Base-by-base conservation (phyloP, 345 rosid species). In the Bruguiera parviflora region DNA sequence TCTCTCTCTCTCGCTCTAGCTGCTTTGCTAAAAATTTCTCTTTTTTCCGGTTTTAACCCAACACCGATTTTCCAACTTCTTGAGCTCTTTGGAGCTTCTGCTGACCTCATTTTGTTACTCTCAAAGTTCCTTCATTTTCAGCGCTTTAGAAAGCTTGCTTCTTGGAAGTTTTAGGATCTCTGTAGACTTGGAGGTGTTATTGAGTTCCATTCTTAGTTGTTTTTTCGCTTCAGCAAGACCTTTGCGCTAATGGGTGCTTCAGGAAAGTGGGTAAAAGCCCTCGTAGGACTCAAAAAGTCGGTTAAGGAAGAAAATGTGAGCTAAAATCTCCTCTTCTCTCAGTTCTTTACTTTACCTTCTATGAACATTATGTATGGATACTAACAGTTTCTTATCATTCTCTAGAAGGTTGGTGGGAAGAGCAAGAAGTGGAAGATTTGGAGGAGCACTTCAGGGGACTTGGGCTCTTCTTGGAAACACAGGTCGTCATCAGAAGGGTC, bases 181-280 rank as follows among this genome's bases (percentile, higher is more conserved):
- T 19, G 3, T 19, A 52, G 5, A n/a, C 4, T 6, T 55, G 21
- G 25, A 60, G 39, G 39, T 51, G 11, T 11, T 21, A 21, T 57
- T 51, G 60, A 6, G 20, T 27, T 28, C 63, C 7, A 47, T 63
- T 7, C 25, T 60, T 58, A 47, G 33, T 63, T 25, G 43, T 10
- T 18, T 32, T 60, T 39, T 27, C 0, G 29, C 28, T 19, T 35
- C 43, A 67, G 55, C 33, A 27, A 20, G 46, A 25, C 20, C n/a
- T 29, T 21, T 49, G 11, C 69, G 32, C 31, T 37, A 37, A 94
- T 94, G 98, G 97, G 98, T 83, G 97, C 91, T 72, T 87, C 98
- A 58, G 97, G 96, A 32, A 94, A 87, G 76, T 94, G 98, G 98
- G 88, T 94, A 6, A 91, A 88, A 73, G 84, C 95, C 20, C 81